phyloP scores from a whole-genome alignment of 129 eudicot species.

The Silybum marianum region DNA sequence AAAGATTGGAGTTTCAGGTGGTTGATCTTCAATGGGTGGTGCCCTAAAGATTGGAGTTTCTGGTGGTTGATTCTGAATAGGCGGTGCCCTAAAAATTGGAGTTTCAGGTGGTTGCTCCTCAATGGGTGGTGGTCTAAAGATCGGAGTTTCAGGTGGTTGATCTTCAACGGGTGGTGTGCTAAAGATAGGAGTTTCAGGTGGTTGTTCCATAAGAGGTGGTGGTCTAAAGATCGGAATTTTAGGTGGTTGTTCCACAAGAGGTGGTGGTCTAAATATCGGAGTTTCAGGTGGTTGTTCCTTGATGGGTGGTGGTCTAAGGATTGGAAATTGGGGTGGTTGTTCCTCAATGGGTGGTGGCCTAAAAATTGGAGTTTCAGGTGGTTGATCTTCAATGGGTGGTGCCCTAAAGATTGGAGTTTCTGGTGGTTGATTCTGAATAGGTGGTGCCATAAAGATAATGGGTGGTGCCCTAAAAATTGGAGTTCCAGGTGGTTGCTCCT shows the following conservation, averaged over 20 bases:
- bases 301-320: background rate
- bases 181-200: background rate
- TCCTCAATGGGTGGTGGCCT: background rate
- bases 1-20: background rate
- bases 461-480: background rate
- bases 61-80: conserved; percentile 5
- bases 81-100: conserved; percentile 8
- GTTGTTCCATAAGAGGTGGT: conserved; percentile 10
- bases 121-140: background rate
- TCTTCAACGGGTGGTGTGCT: background rate
- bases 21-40: background rate
- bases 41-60: background rate
- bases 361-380: background rate
- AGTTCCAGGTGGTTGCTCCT: background rate
- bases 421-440: conserved; percentile 5
- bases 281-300: conserved; percentile 9
- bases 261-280: background rate
- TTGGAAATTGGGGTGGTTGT: background rate
- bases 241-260: too few relatives aligned
- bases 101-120: background rate
- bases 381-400: background rate
- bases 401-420: background rate
- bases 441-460: background rate
- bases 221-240: background rate
- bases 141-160: background rate